Conservation (phyloP, 257 asterid species). For the Jacaranda mimosifolia region DNA sequence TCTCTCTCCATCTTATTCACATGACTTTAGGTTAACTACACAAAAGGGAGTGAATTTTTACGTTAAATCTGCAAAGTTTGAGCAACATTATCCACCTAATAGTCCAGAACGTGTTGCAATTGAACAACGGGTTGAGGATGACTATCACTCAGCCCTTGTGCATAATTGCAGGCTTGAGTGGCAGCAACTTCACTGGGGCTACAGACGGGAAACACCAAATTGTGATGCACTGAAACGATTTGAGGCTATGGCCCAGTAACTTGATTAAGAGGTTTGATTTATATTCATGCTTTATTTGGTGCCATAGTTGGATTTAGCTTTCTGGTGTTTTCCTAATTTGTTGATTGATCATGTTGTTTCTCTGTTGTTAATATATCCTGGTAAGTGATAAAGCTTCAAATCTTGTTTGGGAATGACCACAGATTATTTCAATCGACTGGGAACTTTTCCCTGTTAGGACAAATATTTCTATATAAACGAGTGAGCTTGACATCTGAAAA, state of each 20-base stretch:
- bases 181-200: slow-evolving; percentile 90
- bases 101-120: slow-evolving; percentile 64
- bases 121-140: slow-evolving; percentile 74
- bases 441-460: not conserved
- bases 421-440: slow-evolving; percentile 7
- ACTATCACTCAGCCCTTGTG: slow-evolving; percentile 63
- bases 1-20: slow-evolving; percentile 59
- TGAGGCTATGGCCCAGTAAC: slow-evolving; percentile 59
- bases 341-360: slow-evolving; percentile 13
- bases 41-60: slow-evolving; percentile 81
- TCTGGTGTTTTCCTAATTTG: not conserved
- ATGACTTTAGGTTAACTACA: slow-evolving; percentile 62
- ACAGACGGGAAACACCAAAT: slow-evolving; percentile 72
- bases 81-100: slow-evolving; percentile 70
- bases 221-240: slow-evolving; percentile 88
- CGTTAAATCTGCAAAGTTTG: slow-evolving; percentile 76
- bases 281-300: slow-evolving; percentile 17
- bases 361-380: slow-evolving; percentile 3
- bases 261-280: slow-evolving; percentile 46
- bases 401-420: slow-evolving; percentile 14
- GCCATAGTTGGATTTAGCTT: slow-evolving; percentile 3
- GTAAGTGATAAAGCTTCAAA: not conserved
- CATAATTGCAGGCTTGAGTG: slow-evolving; percentile 82
- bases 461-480: not conserved
- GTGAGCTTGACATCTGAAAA: not conserved